Percentiles rank a stretch among this genome's conserved stretches.
Evolutionary conservation across 495 filamentous ascomycete species (phyloP).

Genomic region (Acidiella bohemica): DNA sequence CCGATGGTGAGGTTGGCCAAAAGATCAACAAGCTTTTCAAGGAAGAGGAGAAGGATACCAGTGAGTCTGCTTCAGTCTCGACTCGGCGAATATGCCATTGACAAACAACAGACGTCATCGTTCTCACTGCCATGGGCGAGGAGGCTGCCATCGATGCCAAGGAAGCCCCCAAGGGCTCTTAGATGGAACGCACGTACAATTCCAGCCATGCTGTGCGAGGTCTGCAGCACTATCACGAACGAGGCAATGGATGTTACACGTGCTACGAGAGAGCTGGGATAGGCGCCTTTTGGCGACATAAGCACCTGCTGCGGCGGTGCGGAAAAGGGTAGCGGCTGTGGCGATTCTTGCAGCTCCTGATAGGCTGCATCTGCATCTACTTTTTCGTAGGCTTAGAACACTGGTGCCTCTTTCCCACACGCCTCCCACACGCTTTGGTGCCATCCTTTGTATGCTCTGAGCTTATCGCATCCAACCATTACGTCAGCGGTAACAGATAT

Average conservation of each 20-base stretch:
- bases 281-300: no score
- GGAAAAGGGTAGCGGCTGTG: not conserved
- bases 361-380: no score
- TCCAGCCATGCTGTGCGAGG: not conserved
- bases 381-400: no score
- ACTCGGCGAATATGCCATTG: no score
- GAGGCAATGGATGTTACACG: no score
- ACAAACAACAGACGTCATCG: conserved; percentile 65
- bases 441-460: no score
- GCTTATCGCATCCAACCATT: no score
- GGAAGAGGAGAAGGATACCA: conserved; percentile 63
- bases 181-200: not conserved
- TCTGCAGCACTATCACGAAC: not conserved
- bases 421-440: no score
- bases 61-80: conserved; percentile 63
- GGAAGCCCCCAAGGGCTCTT: conserved; percentile 49
- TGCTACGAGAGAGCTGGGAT: no score
- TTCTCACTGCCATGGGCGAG: conserved; percentile 92
- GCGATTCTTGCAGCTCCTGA: not conserved
- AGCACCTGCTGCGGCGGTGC: no score
- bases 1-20: conserved; percentile 74
- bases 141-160: conserved; percentile 87
- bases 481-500: no score
- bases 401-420: no score
- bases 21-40: conserved; percentile 64